phyloP scores from a whole-genome alignment of 495 filamentous ascomycete species.

The Neurospora tetraspora region DNA sequence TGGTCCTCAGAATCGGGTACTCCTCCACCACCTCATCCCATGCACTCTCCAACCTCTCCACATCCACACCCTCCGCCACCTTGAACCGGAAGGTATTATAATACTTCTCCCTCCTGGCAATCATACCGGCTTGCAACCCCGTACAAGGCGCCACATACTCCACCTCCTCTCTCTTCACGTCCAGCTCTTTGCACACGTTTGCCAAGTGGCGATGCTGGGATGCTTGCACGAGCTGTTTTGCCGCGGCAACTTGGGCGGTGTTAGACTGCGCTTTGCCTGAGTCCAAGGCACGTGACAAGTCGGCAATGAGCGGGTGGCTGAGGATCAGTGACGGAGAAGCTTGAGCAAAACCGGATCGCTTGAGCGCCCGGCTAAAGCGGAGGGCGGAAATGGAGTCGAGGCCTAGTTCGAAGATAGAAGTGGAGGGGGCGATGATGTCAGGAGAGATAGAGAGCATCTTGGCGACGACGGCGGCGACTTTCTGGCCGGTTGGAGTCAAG shows the following conservation, averaged over 20 bases:
- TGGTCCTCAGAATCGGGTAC: slow-evolving; percentile 53
- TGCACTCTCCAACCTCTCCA: slow-evolving; percentile 33
- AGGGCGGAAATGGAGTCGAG: slow-evolving; percentile 76
- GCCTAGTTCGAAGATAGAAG: slow-evolving; percentile 72
- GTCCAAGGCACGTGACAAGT: slow-evolving; percentile 14
- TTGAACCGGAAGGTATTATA: slow-evolving; percentile 59
- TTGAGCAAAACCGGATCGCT: slow-evolving; percentile 40
- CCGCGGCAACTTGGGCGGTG: neutral
- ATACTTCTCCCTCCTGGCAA: slow-evolving; percentile 59
- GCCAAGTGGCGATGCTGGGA: slow-evolving; percentile 17
- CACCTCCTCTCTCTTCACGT: slow-evolving; percentile 36
- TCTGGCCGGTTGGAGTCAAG: slow-evolving; percentile 30
- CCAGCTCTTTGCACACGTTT: slow-evolving; percentile 35
- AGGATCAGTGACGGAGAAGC: slow-evolving; percentile 57
- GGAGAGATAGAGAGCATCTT: slow-evolving; percentile 33
- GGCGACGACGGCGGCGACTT: slow-evolving; percentile 43
- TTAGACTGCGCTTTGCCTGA: neutral
- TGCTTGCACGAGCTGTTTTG: slow-evolving; percentile 17
- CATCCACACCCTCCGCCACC: slow-evolving; percentile 32
- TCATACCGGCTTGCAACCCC: slow-evolving; percentile 70
- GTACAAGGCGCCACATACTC: slow-evolving; percentile 68
- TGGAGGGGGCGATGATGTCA: slow-evolving; percentile 36
- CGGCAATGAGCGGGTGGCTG: slow-evolving; percentile 39
- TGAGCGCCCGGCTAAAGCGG: slow-evolving; percentile 45
- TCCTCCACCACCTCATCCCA: slow-evolving; percentile 39